Evolutionary conservation across 441 rosid genomes (phyloP), one percentile per base, ranked within the genome.

Genomic region (Arabidopsis lyrata): DNA sequence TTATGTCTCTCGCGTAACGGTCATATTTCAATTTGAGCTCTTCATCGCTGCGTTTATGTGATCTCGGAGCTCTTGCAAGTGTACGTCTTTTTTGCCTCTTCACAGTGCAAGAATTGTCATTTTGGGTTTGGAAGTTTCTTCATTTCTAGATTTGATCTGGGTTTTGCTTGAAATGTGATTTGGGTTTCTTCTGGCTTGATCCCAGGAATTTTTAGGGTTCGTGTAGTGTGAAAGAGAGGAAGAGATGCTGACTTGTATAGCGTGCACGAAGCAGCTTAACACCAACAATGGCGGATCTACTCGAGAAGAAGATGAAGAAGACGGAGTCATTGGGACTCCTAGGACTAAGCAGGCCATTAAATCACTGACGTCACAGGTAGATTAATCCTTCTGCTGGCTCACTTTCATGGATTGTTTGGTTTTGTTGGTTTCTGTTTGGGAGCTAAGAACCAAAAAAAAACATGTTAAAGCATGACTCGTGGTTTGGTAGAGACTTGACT

Each of bases 211-310:
- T 42, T 11, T 42, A 55, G 55, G 48, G 35, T 50, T 64, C 5
- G 29, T 18, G 22, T 55, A 7, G 20, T 31, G 74, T 58, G 78
- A 18, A 27, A 36, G 48, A 74, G 56, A 34, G 11, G 72, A 49
- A 74, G 69, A 66, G 74, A 90, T 93, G 98, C 74, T 90, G 85
- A 93, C 98, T 39, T 93, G 96, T 81, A 84, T 93, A 80, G 81
- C 88, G n/a, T 93, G 97, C 77, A 80, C 96, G 13, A 90, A 89
- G 89, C 88, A 87, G 82, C 81, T 79, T 31, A 78, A 77, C 76
- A 41, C 64, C 57, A 71, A 60, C 57, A 74, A 62, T 34, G 81
- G 78, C 64, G 76, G 82, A 76, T 89, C 93, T 84, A 88, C 88
- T 83, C 68, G 50, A 31, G 83, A 74, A 70, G 68, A 67, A 11